A percentile compares a stretch with the other conserved stretches of the same genome.
Evolutionary conservation across 2,329 filamentous ascomycete species (phyloP).

Genomic region (Penicillium crustosum): DNA sequence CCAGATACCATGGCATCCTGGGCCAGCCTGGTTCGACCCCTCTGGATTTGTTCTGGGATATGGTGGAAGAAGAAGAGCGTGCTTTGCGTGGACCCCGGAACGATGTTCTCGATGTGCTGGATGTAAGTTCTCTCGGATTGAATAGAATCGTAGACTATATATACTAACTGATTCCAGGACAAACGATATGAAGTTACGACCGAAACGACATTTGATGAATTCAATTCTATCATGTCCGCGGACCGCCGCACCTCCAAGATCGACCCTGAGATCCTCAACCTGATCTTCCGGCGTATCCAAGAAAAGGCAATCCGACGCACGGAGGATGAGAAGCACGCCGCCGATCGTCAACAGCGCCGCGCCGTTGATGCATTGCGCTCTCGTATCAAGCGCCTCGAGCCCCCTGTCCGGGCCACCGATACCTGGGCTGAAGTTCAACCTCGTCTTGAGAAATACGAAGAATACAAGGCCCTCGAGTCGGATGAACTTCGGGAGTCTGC

Average conservation of each 20-base stretch:
- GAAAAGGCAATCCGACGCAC: conserved; percentile 80
- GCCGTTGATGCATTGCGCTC: conserved; percentile 82
- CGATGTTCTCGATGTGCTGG: conserved; percentile 81
- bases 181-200: conserved; percentile 86
- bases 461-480: conserved; percentile 77
- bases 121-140: conserved; percentile 58
- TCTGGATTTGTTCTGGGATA: conserved; percentile 92
- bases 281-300: conserved; percentile 84
- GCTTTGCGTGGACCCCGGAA: conserved; percentile 78
- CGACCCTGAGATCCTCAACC: conserved; percentile 71
- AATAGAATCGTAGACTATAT: not conserved
- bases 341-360: conserved; percentile 81
- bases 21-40: conserved; percentile 82
- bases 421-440: conserved; percentile 85
- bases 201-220: conserved; percentile 85
- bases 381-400: conserved; percentile 85
- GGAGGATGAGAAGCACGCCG: conserved; percentile 78
- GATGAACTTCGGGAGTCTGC: conserved; percentile 80
- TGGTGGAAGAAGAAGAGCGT: conserved; percentile 89
- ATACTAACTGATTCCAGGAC: conserved; percentile 61
- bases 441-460: conserved; percentile 75
- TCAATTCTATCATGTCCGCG: conserved; percentile 75
- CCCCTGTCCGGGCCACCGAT: conserved; percentile 73
- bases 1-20: conserved; percentile 78
- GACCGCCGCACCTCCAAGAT: conserved; percentile 87